These are phyloP conservation scores for Nicotiana tomentosiformis DNA, from an alignment of 257 asterid genomes.

Conservation along the genomic window DNA sequence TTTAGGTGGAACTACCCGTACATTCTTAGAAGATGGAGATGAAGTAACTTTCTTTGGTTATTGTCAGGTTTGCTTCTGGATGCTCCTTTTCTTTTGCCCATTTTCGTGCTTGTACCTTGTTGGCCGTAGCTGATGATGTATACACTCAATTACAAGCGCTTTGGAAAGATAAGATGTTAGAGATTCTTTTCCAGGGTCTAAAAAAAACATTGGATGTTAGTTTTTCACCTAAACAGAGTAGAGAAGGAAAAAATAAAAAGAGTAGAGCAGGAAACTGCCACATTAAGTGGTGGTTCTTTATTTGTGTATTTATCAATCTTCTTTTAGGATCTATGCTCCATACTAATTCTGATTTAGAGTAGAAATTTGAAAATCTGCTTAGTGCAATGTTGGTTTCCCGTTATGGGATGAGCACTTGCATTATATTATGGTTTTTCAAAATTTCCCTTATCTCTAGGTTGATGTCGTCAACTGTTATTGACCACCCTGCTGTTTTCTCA, in stretches of 20 bases:
- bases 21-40: constrained; percentile 87
- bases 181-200: not conserved
- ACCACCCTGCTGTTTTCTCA: not conserved
- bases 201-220: not conserved
- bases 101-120: not conserved
- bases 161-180: not conserved
- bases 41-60: constrained; percentile 79
- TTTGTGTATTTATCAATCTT: not conserved
- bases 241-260: too few species aligned
- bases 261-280: not conserved
- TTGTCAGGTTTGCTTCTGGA: constrained; percentile 62
- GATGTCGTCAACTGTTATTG: not conserved
- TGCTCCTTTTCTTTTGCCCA: not conserved
- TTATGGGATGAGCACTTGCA: not conserved
- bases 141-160: not conserved
- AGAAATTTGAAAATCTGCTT: not conserved
- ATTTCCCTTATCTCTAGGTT: not conserved
- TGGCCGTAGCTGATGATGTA: not conserved
- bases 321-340: too few species aligned
- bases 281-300: not conserved
- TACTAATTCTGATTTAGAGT: not conserved
- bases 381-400: not conserved
- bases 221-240: not conserved
- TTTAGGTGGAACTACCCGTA: constrained; percentile 57
- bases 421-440: not conserved